These are phyloP conservation scores for sunflower (Helianthus annuus) DNA, from an alignment of 129 eudicot genomes.

Conservation along the genomic window DNA sequence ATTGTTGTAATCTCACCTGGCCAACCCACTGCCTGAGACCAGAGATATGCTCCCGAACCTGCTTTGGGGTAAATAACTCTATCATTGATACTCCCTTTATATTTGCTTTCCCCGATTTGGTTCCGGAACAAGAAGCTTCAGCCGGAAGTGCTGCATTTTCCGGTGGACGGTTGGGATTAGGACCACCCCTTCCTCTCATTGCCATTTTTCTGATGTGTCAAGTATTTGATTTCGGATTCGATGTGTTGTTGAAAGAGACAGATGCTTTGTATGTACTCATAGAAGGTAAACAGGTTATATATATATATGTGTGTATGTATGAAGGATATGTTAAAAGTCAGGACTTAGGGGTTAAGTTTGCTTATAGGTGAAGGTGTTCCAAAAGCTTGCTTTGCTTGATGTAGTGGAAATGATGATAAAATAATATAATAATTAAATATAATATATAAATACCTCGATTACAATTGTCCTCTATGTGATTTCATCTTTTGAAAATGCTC, in stretches of 20 bases:
- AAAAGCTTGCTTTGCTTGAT: constrained; percentile 31
- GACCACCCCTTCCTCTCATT: constrained; percentile 49
- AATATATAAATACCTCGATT: too few species aligned
- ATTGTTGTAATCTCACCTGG: constrained; percentile 58
- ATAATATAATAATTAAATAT: too few species aligned
- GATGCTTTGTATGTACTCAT: constrained; percentile 11
- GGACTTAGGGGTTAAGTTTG: constrained; percentile 13
- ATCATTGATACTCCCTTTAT: constrained; percentile 87
- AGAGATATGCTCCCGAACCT: constrained; percentile 79
- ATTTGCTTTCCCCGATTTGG: constrained; percentile 87
- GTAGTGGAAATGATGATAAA: constrained; percentile 12
- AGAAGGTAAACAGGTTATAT: neutral
- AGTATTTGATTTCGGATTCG: neutral
- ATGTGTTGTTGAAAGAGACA: constrained; percentile 8
- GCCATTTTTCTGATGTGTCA: constrained; percentile 44
- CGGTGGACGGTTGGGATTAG: constrained; percentile 27
- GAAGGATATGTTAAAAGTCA: neutral
- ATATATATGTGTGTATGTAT: neutral
- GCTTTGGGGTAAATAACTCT: constrained; percentile 89
- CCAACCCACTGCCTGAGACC: constrained; percentile 99
- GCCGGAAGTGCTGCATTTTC: constrained; percentile 42
- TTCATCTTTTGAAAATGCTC: too few species aligned
- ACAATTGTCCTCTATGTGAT: too few species aligned
- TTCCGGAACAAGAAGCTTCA: constrained; percentile 39
- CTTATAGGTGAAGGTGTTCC: constrained; percentile 26